Conservation (phyloP, 805 yeast species). For the Candida odintsovae region DNA sequence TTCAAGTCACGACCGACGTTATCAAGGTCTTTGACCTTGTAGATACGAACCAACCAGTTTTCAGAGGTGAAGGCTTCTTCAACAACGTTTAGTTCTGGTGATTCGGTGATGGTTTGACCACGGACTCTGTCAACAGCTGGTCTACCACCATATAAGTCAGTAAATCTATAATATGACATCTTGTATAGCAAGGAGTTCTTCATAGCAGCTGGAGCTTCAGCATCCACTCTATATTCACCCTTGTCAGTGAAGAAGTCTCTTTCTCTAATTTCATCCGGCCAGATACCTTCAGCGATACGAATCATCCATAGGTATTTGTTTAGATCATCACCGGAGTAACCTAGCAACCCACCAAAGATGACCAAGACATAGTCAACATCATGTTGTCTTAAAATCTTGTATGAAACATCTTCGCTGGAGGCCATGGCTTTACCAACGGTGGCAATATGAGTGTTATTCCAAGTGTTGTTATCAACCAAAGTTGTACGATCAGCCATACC, state of each 20-base stretch:
- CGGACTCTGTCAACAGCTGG: conserved; percentile 83
- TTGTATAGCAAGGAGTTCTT: conserved; percentile 88
- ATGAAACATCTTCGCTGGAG: conserved; percentile 79
- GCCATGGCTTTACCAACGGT: conserved; percentile 99
- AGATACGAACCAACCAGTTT: conserved; percentile 95
- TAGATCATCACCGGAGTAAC: conserved; percentile 93
- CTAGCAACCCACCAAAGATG: conserved; percentile 90
- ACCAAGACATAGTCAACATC: conserved; percentile 94
- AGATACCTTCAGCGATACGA: conserved; percentile 95
- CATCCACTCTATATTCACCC: conserved; percentile 89
- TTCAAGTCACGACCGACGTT: conserved; percentile 74
- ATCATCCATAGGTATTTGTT: conserved; percentile 99
- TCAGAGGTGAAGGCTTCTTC: conserved; percentile 95
- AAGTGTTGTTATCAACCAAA: conserved; percentile 95
- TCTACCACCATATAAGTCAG: conserved; percentile 56
- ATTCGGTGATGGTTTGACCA: conserved; percentile 63
- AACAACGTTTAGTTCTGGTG: conserved; percentile 60
- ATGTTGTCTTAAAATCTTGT: conserved; percentile 79
- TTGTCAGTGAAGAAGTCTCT: conserved; percentile 73
- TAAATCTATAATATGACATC: conserved; percentile 84
- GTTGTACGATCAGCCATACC: conserved; percentile 99
- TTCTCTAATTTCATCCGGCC: conserved; percentile 98
- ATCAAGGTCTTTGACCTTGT: conserved; percentile 85
- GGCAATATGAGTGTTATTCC: conserved; percentile 99
- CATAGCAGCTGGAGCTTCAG: conserved; percentile 78